These are phyloP conservation scores for Sanghuangporus baumii DNA, from an alignment of 1,284 basidiomycete species.

Conservation along the genomic window DNA sequence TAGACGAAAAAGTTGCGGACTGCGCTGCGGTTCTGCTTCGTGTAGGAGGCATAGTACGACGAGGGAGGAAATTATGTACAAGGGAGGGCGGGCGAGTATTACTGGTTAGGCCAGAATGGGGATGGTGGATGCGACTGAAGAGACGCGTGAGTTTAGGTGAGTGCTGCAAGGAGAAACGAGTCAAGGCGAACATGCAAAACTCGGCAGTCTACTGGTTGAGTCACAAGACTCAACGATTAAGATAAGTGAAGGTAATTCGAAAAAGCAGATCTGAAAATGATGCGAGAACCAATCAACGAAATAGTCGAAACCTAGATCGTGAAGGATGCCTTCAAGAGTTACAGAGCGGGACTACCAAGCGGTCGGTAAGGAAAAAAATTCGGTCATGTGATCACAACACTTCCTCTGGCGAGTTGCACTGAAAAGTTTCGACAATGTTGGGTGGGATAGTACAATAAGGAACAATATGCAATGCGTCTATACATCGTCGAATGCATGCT, in stretches of 20 bases:
- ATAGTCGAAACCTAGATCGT: neutral
- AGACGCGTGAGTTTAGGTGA: conserved; percentile 4
- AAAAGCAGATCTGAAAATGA: neutral
- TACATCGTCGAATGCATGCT: neutral
- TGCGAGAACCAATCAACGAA: neutral
- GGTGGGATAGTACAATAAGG: neutral
- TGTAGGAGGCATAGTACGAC: conserved; percentile 12
- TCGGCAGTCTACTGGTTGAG: neutral
- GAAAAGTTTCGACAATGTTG: neutral
- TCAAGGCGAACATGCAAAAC: conserved; percentile 6
- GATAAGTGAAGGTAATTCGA: neutral
- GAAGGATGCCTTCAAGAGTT: neutral
- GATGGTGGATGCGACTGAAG: neutral
- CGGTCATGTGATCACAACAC: conserved; percentile 17
- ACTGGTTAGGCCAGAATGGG: neutral
- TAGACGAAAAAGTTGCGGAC: conserved; percentile 28
- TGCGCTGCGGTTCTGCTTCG: conserved; percentile 10
- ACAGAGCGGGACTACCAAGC: neutral
- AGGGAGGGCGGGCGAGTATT: neutral
- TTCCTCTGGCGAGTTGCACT: too few species aligned
- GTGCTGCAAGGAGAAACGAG: conserved; percentile 1
- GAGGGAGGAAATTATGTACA: conserved; percentile 3
- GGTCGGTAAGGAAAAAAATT: neutral
- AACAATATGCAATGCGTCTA: neutral
- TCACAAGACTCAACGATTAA: neutral